A percentile compares a stretch with the other conserved stretches of the same genome.
phyloP scores from a whole-genome alignment of 2,329 filamentous ascomycete genomes.

The Pleurostoma richardsiae region DNA sequence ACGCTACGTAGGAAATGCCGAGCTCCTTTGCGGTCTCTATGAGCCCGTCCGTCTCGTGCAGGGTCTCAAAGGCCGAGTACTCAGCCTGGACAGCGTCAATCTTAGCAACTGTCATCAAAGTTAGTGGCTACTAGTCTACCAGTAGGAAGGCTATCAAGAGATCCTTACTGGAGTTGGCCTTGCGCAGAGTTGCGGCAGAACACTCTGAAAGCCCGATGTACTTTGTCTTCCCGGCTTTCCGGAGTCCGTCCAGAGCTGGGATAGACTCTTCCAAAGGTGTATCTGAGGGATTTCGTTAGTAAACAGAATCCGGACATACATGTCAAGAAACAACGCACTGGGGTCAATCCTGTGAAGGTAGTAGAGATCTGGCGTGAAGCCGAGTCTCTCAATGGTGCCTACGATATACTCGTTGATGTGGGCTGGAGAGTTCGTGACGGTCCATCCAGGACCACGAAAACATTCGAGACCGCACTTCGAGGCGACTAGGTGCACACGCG shows the following conservation, averaged over 20 bases:
- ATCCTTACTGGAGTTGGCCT: constrained; percentile 33
- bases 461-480: constrained; percentile 40
- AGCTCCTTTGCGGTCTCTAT: constrained; percentile 35
- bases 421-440: constrained; percentile 28
- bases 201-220: constrained; percentile 43
- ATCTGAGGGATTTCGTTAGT: neutral
- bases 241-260: constrained; percentile 36
- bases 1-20: constrained; percentile 36
- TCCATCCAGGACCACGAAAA: constrained; percentile 20
- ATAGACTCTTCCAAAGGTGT: constrained; percentile 38
- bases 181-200: constrained; percentile 35
- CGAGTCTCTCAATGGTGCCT: constrained; percentile 41
- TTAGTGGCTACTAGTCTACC: neutral
- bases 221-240: constrained; percentile 39
- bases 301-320: neutral
- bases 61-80: constrained; percentile 35
- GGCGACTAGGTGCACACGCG: constrained; percentile 25
- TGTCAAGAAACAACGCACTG: constrained; percentile 17
- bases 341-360: constrained; percentile 39
- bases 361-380: constrained; percentile 39
- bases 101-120: constrained; percentile 31
- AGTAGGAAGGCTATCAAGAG: too few species aligned
- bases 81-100: constrained; percentile 41
- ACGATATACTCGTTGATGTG: constrained; percentile 40
- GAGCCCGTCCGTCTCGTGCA: constrained; percentile 32